Conservation (phyloP, 73 alveolate species). For the Durusdinium trenchii region DNA sequence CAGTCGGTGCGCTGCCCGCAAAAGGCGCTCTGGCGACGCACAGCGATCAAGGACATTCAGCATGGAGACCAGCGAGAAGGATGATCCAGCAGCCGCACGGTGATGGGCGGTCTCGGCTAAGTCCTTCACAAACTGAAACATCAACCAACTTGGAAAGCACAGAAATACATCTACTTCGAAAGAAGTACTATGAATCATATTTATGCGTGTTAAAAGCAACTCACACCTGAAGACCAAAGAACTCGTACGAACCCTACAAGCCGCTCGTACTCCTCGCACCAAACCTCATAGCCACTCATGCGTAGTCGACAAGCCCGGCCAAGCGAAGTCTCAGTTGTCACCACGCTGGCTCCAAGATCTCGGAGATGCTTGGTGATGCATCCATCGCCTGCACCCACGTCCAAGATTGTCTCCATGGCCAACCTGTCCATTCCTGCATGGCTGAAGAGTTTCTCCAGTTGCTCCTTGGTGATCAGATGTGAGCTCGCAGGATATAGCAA, state of each 20-base stretch:
- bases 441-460: conserved; percentile 9
- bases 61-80: conserved; percentile 39
- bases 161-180: not conserved
- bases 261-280: conserved; percentile 64
- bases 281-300: conserved; percentile 35
- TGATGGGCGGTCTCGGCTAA: not conserved
- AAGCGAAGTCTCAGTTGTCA: conserved; percentile 30
- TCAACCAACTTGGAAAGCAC: not conserved
- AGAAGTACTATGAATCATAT: not conserved
- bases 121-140: too few relatives aligned
- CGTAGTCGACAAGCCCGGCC: conserved; percentile 55
- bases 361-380: conserved; percentile 48
- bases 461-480: conserved; percentile 41
- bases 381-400: conserved; percentile 82
- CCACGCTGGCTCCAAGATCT: not conserved
- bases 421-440: not conserved
- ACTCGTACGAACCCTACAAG: conserved; percentile 58
- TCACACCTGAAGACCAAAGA: not conserved
- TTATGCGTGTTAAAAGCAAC: not conserved
- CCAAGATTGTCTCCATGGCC: not conserved
- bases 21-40: not conserved
- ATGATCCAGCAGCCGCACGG: not conserved
- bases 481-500: conserved; percentile 57
- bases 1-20: conserved; percentile 2
- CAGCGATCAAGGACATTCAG: conserved; percentile 74